A percentile compares a stretch with the other conserved stretches of the same genome.
These are phyloP conservation scores for Pythium rishiriense DNA, from an alignment of 352 stramenopile genomes.

Conservation along the genomic window DNA sequence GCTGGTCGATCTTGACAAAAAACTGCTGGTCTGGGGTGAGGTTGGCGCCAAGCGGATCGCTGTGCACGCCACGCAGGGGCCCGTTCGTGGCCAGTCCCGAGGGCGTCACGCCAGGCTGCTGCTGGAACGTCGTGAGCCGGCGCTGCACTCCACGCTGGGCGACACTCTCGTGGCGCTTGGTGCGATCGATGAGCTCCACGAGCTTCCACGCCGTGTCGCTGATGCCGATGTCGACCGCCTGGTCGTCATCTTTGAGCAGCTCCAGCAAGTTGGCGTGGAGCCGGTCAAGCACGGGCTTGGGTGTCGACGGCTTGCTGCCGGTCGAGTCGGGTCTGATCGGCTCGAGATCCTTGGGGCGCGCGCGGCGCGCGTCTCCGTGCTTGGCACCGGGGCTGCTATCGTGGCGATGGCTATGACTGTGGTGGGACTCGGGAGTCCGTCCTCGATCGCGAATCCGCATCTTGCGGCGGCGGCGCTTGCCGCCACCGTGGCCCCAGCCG, in stretches of 20 bases:
- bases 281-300: slow-evolving; percentile 33
- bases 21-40: slow-evolving; percentile 63
- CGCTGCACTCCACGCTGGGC: not conserved
- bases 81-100: no score
- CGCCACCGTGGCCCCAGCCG: slow-evolving; percentile 10
- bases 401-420: slow-evolving; percentile 8
- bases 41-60: slow-evolving; percentile 19
- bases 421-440: slow-evolving; percentile 38
- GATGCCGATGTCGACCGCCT: slow-evolving; percentile 11
- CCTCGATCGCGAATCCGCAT: slow-evolving; percentile 50
- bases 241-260: slow-evolving; percentile 50
- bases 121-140: slow-evolving; percentile 9
- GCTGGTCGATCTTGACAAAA: slow-evolving; percentile 62
- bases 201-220: slow-evolving; percentile 53
- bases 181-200: slow-evolving; percentile 49
- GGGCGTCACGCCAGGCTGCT: not conserved
- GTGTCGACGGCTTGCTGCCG: slow-evolving; percentile 14
- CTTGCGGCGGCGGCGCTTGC: slow-evolving; percentile 34
- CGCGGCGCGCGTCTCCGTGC: not conserved
- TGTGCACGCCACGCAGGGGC: not conserved
- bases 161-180: slow-evolving; percentile 27
- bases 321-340: not conserved
- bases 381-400: not conserved
- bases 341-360: slow-evolving; percentile 6
- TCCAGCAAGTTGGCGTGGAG: slow-evolving; percentile 52